These are phyloP conservation scores for Collybia sp. DNA, from an alignment of 768 basidiomycete species.

Conservation along the genomic window DNA sequence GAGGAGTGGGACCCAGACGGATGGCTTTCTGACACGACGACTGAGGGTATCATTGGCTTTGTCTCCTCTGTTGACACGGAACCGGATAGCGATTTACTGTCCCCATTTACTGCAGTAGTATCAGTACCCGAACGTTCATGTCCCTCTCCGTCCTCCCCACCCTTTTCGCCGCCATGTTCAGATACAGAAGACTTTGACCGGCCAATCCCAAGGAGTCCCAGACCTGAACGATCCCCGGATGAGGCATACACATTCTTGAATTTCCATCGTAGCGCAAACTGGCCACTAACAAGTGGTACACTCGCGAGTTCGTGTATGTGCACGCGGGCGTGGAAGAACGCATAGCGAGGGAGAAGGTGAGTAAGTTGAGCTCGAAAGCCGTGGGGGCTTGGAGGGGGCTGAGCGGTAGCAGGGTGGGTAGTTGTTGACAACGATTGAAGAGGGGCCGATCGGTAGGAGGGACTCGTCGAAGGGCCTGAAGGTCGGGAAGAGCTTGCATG, in stretches of 20 bases:
- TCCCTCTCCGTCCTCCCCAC: constrained; percentile 17
- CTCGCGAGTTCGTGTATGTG: constrained; percentile 64
- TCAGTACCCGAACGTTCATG: not conserved
- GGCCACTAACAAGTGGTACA: constrained; percentile 67
- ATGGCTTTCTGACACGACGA: constrained; percentile 7
- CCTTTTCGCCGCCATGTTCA: constrained; percentile 15
- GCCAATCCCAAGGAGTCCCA: constrained; percentile 33
- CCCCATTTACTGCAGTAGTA: constrained; percentile 2
- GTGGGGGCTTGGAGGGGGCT: not conserved
- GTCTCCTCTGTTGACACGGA: constrained; percentile 6
- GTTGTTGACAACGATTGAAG: too few relatives aligned
- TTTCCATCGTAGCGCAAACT: constrained; percentile 70
- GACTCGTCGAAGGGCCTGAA: not conserved
- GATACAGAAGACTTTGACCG: constrained; percentile 23
- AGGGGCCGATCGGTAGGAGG: not conserved
- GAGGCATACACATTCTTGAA: constrained; percentile 48
- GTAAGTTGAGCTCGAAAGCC: constrained; percentile 55
- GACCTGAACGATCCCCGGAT: constrained; percentile 15
- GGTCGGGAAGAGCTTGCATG: not conserved
- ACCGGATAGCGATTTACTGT: constrained; percentile 8
- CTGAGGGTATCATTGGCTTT: constrained; percentile 6
- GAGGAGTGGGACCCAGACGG: not conserved
- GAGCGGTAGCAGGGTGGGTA: too few relatives aligned
- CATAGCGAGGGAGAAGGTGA: constrained; percentile 59
- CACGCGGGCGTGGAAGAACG: constrained; percentile 58